These are phyloP conservation scores for Raffaelea albimanens DNA, from an alignment of 2,329 filamentous ascomycete genomes.

Conservation along the genomic window DNA sequence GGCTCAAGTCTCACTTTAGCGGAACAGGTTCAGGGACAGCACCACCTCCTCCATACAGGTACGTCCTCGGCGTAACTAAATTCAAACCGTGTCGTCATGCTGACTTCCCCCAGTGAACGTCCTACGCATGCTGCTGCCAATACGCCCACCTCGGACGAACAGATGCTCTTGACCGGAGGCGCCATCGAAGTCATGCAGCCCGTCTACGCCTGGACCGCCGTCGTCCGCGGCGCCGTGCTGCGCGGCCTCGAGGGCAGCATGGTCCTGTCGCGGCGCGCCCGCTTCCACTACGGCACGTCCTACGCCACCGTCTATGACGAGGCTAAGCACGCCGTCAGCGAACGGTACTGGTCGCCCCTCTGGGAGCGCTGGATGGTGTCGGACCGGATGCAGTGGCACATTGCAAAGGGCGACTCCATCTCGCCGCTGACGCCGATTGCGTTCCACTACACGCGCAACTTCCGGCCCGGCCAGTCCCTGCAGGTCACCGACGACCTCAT, in stretches of 20 bases:
- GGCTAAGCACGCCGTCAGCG: slow-evolving; percentile 59
- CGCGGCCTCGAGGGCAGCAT: slow-evolving; percentile 69
- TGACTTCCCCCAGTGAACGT: slow-evolving; percentile 53
- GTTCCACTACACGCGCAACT: slow-evolving; percentile 81
- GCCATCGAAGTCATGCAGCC: slow-evolving; percentile 73
- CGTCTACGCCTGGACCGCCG: slow-evolving; percentile 72
- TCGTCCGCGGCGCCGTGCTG: slow-evolving; percentile 67
- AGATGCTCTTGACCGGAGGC: too few species aligned
- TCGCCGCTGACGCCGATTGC: slow-evolving; percentile 66
- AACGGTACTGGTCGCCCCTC: slow-evolving; percentile 69
- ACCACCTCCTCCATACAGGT: too few species aligned
- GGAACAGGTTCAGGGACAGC: too few species aligned
- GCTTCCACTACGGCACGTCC: slow-evolving; percentile 71
- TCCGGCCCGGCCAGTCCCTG: slow-evolving; percentile 67
- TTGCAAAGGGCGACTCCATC: slow-evolving; percentile 67
- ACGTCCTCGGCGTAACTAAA: too few species aligned
- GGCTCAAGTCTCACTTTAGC: slow-evolving; percentile 58
- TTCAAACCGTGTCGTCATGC: slow-evolving; percentile 19
- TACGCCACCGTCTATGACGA: slow-evolving; percentile 77
- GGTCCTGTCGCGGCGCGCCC: slow-evolving; percentile 64
- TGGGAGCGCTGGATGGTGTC: slow-evolving; percentile 80
- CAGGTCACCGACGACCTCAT: slow-evolving; percentile 74
- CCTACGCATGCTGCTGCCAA: slow-evolving; percentile 50
- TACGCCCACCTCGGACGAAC: background rate
- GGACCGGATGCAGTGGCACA: slow-evolving; percentile 80